Evolutionary conservation across 257 asterid species (phyloP), one percentile per base, ranked within the genome.

Genomic region (Oldenlandia corymbosa): DNA sequence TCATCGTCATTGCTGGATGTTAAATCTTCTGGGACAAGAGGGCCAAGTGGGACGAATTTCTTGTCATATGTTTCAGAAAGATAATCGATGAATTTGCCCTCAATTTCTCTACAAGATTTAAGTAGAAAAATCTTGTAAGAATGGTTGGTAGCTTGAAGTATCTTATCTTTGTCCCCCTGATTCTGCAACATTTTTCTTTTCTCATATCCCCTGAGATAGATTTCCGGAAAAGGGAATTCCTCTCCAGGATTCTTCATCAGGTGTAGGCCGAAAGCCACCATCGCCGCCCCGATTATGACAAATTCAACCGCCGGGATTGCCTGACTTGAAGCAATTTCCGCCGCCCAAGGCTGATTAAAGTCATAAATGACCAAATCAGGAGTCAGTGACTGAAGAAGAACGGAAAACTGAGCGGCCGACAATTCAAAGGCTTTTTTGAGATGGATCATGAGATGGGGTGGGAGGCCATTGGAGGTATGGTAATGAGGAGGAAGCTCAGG

Each of bases 401-500:
- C 34, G 10, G 60, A 50, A 51, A 75, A 70, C 18, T 17, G 49
- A 10, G 79, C 66, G 37, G 39, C 28, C 2, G 79, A 20, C 58
- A 46, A 53, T 27, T 70, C 72, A 13, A 53, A 66, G 3, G 72
- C 76, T 7, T 30, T 24, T 58, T 70, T 70, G 10, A 75, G 67
- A 24, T 70, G 39, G 1, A 37, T 17, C 72, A 65, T 65, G 58
- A 75, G 76, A 56, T 36, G 76, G 10, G 75, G 63, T 28, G 79
- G 79, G 12, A 75, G 76, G 27, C 76, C 79, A 36, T 75, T 70
- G 36, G 79, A 61, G 27, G 79, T 75, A 67, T 70, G 79, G 63
- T 53, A 62, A 0, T 66, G 73, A 24, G 73, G 76, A 14, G 73
- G 79, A 55, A 75, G 79, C n/a, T 70, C 69, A 14, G 70, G 79